These are phyloP conservation scores for Kandelia obovata DNA, from an alignment of 345 rosid species.

Conservation along the genomic window DNA sequence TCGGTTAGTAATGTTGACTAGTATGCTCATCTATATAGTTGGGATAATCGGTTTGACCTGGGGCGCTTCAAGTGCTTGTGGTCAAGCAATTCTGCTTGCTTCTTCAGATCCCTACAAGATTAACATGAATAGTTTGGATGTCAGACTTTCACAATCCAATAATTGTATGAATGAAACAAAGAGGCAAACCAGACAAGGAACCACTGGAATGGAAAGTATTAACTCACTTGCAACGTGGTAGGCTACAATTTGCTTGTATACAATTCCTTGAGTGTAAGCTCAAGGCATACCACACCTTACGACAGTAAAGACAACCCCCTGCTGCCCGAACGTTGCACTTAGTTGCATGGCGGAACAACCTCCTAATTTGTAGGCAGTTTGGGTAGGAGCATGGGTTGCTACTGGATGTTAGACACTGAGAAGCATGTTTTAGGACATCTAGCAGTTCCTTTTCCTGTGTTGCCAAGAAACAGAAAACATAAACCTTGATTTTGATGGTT, in stretches of 20 bases:
- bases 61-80: not conserved
- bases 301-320: constrained; percentile 32
- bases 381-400: constrained; percentile 32
- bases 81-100: not conserved
- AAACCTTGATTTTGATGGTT: not conserved
- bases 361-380: constrained; percentile 31
- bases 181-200: not conserved
- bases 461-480: constrained; percentile 10
- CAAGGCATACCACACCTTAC: constrained; percentile 24
- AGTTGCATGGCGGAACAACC: constrained; percentile 33
- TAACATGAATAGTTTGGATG: not conserved
- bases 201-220: not conserved
- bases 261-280: constrained; percentile 35
- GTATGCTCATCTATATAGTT: not conserved
- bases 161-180: not conserved
- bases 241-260: constrained; percentile 24
- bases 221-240: constrained; percentile 50
- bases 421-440: constrained; percentile 41
- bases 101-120: constrained; percentile 18
- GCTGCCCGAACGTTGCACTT: constrained; percentile 25
- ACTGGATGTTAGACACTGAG: constrained; percentile 17
- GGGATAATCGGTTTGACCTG: constrained; percentile 3
- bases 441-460: constrained; percentile 24
- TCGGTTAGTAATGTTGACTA: constrained; percentile 1
- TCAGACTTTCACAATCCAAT: not conserved